Evolutionary conservation across 2,329 filamentous ascomycete genomes (phyloP).

Genomic region (Pseudocercospora vitis): DNA sequence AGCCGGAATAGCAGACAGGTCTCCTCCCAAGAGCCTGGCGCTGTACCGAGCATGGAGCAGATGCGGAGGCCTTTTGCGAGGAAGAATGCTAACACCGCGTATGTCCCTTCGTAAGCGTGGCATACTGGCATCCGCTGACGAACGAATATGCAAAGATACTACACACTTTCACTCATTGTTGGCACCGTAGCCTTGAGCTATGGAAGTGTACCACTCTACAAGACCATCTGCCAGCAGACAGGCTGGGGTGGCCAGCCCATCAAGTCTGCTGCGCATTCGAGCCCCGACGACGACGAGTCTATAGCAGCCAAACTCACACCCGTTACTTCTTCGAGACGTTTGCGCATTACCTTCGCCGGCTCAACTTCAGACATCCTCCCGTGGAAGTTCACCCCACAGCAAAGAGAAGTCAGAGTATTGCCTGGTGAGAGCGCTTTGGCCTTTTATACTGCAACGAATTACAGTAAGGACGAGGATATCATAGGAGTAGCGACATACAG

Average conservation of each 20-base stretch:
- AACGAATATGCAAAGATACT: constrained; percentile 56
- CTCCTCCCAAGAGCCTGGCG: background rate
- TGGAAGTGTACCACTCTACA: constrained; percentile 81
- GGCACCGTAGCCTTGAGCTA: constrained; percentile 79
- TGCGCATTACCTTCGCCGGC: constrained; percentile 93
- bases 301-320: constrained; percentile 72
- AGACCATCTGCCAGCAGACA: constrained; percentile 84
- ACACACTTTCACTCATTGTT: constrained; percentile 73
- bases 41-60: constrained; percentile 61
- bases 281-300: constrained; percentile 58
- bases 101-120: constrained; percentile 30
- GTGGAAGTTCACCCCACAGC: constrained; percentile 96
- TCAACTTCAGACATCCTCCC: constrained; percentile 92
- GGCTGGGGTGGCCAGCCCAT: constrained; percentile 93
- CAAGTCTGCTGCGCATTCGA: constrained; percentile 76
- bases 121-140: constrained; percentile 22
- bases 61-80: constrained; percentile 63
- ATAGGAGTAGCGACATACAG: constrained; percentile 98
- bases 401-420: constrained; percentile 91
- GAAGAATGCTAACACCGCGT: constrained; percentile 69
- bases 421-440: constrained; percentile 95
- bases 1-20: constrained; percentile 26
- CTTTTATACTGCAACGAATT: constrained; percentile 96
- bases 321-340: constrained; percentile 75
- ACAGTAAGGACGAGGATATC: constrained; percentile 77